Conservation (phyloP, 495 filamentous ascomycete genomes). For the Margaritispora aquatica region DNA sequence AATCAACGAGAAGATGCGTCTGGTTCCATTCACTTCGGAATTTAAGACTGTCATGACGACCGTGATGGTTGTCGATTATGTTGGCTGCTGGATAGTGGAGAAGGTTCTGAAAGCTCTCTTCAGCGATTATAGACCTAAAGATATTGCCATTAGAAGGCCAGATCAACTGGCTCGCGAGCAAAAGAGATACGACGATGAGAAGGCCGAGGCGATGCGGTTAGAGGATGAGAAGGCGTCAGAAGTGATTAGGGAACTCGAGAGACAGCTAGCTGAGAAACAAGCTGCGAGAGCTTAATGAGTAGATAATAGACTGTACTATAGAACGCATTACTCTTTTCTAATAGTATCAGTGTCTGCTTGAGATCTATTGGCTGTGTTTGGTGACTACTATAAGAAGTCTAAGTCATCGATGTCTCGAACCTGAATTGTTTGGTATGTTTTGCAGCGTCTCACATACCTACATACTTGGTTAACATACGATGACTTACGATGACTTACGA, state of each 20-base stretch:
- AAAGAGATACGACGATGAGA: constrained; percentile 44
- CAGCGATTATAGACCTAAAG: constrained; percentile 89
- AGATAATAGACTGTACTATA: constrained; percentile 7
- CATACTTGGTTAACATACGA: too few relatives aligned
- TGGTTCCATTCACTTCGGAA: constrained; percentile 85
- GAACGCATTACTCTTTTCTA: neutral
- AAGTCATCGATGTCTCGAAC: too few relatives aligned
- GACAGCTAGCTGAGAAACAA: constrained; percentile 25
- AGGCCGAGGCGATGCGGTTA: constrained; percentile 7
- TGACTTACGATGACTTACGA: too few relatives aligned
- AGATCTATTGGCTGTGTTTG: neutral
- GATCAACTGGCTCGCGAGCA: constrained; percentile 82
- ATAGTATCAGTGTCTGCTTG: neutral
- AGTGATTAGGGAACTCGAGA: constrained; percentile 45
- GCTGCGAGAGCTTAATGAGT: neutral
- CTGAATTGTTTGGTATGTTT: too few relatives aligned
- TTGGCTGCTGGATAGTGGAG: constrained; percentile 84
- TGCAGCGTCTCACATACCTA: too few relatives aligned
- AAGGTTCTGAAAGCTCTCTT: constrained; percentile 79
- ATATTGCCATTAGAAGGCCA: constrained; percentile 79
- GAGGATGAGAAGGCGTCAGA: constrained; percentile 31
- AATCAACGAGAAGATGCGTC: constrained; percentile 85
- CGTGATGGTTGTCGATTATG: constrained; percentile 85
- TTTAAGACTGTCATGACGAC: constrained; percentile 85
- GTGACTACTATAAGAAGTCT: too few relatives aligned